These are phyloP conservation scores for Candida freyschussii DNA, from an alignment of 1,139 yeast species.

Conservation along the genomic window DNA sequence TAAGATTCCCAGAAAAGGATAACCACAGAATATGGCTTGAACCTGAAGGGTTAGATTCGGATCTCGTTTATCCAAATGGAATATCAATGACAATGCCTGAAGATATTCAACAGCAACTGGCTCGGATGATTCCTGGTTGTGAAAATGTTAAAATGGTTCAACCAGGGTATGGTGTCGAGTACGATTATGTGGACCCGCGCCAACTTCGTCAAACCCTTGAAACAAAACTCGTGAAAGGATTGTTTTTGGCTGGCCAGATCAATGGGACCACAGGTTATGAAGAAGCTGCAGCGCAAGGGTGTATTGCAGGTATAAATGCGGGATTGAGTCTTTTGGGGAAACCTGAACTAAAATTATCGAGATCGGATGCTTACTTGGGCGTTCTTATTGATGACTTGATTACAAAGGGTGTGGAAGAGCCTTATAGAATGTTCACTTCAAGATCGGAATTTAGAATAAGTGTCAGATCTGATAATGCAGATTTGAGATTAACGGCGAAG, in stretches of 20 bases:
- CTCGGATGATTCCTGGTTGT: constrained; percentile 79
- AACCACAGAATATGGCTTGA: constrained; percentile 90
- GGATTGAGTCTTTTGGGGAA: constrained; percentile 34
- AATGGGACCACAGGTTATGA: constrained; percentile 99
- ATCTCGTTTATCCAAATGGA: constrained; percentile 91
- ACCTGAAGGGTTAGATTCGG: constrained; percentile 88
- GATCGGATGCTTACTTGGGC: constrained; percentile 89
- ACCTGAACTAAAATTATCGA: constrained; percentile 49
- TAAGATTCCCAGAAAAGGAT: constrained; percentile 71
- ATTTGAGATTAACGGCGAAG: constrained; percentile 64
- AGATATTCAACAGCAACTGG: constrained; percentile 75
- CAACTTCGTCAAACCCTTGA: constrained; percentile 76
- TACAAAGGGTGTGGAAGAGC: constrained; percentile 95
- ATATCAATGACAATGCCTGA: constrained; percentile 96
- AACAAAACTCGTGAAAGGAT: constrained; percentile 72
- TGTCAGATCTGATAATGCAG: constrained; percentile 93
- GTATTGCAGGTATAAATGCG: constrained; percentile 94
- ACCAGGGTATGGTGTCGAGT: constrained; percentile 98
- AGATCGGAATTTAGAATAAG: constrained; percentile 90
- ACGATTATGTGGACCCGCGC: constrained; percentile 92
- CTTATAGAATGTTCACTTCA: constrained; percentile 97
- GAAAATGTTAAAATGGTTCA: constrained; percentile 83
- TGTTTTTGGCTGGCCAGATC: constrained; percentile 93
- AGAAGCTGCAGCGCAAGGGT: constrained; percentile 97
- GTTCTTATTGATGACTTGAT: constrained; percentile 90